Evolutionary conservation across 2,329 filamentous ascomycete genomes (phyloP).

Genomic region (Akanthomyces muscarius): DNA sequence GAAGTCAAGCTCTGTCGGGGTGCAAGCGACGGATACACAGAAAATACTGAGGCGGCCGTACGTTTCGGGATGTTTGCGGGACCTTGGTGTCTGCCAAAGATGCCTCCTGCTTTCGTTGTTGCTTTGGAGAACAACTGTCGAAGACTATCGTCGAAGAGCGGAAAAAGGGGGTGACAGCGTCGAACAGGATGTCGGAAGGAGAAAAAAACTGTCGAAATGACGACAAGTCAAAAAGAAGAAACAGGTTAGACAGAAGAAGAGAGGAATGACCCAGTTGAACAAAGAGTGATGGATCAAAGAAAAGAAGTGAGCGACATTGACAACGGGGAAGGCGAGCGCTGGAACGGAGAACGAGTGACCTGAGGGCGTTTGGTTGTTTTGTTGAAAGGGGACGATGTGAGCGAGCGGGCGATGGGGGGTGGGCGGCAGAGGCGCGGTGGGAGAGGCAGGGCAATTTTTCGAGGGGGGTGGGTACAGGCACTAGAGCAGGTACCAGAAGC

Average conservation of each 20-base stretch:
- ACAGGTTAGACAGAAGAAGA: conserved; percentile 16
- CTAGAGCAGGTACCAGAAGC: background rate
- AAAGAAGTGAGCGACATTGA: conserved; percentile 16
- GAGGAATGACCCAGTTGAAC: conserved; percentile 12
- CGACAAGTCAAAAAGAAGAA: background rate
- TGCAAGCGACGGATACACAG: background rate
- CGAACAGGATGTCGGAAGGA: background rate
- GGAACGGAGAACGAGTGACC: conserved; percentile 19
- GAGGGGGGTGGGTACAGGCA: conserved; percentile 9
- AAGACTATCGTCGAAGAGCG: background rate
- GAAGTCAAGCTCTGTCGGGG: background rate
- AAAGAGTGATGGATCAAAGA: conserved; percentile 15
- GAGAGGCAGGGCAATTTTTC: conserved; percentile 22
- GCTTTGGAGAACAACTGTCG: background rate
- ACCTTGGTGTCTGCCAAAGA: background rate
- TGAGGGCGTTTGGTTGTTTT: conserved; percentile 30
- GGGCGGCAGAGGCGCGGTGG: conserved; percentile 21
- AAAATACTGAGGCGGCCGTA: background rate
- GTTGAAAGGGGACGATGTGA: conserved; percentile 33
- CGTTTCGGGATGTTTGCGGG: background rate
- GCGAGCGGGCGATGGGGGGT: conserved; percentile 20
- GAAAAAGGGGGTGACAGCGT: conserved; percentile 3
- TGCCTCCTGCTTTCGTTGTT: background rate
- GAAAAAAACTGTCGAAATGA: background rate
- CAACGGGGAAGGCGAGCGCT: conserved; percentile 8